Evolutionary conservation across 2,329 filamentous ascomycete species (phyloP).

Genomic region (Tolypocladium inflatum): DNA sequence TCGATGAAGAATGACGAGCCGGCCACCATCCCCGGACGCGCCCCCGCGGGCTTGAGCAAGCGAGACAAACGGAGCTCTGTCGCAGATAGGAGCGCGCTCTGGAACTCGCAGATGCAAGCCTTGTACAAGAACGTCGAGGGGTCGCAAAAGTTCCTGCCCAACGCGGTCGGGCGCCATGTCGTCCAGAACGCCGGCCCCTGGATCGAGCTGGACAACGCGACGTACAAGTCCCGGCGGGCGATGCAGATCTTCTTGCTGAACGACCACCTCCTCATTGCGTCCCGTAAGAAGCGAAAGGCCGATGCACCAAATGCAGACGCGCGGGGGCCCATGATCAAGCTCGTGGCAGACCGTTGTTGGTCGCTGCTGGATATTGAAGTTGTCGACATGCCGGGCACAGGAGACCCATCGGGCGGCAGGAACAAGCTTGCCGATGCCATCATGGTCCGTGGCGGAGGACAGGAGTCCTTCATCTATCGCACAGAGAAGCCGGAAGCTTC

Average conservation of each 20-base stretch:
- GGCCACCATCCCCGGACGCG: constrained; percentile 38
- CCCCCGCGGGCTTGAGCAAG: constrained; percentile 50
- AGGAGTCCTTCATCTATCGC: constrained; percentile 89
- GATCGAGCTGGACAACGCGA: constrained; percentile 95
- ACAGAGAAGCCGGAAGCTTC: constrained; percentile 71
- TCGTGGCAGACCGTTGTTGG: constrained; percentile 93
- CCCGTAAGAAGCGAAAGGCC: constrained; percentile 81
- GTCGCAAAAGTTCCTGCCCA: constrained; percentile 92
- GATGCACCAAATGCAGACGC: constrained; percentile 49
- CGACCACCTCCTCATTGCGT: constrained; percentile 85
- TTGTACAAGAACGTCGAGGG: constrained; percentile 97
- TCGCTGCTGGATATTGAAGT: constrained; percentile 86
- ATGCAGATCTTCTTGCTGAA: constrained; percentile 92
- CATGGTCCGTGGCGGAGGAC: constrained; percentile 76
- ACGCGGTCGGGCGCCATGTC: constrained; percentile 83
- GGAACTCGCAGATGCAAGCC: constrained; percentile 61
- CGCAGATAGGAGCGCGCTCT: constrained; percentile 54
- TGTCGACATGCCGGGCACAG: constrained; percentile 69
- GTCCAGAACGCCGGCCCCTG: constrained; percentile 86
- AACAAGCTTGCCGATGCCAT: constrained; percentile 75
- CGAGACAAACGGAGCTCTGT: constrained; percentile 86
- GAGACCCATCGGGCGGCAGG: constrained; percentile 40
- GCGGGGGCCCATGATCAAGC: constrained; percentile 55
- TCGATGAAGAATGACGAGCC: constrained; percentile 42
- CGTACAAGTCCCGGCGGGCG: constrained; percentile 83